A percentile compares a stretch with the other conserved stretches of the same genome.
phyloP scores from a whole-genome alignment of 768 basidiomycete genomes.

The Cystoderma amianthinum region DNA sequence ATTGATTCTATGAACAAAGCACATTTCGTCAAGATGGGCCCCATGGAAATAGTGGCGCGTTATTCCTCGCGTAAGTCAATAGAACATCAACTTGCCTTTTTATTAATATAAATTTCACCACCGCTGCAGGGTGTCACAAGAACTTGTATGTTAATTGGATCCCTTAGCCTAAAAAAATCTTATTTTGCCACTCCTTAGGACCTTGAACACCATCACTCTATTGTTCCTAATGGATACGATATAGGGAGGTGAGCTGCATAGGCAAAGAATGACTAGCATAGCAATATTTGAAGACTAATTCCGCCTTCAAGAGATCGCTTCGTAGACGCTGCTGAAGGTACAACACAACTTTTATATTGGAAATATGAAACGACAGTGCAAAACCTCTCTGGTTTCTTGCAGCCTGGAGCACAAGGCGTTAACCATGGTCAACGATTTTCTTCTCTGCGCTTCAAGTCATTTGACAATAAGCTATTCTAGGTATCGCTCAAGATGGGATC shows the following conservation, averaged over 20 bases:
- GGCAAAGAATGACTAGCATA: background rate
- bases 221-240: conserved; percentile 42
- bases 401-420: conserved; percentile 31
- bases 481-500: conserved; percentile 41
- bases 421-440: conserved; percentile 56
- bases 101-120: background rate
- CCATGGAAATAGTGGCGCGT: conserved; percentile 33
- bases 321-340: conserved; percentile 28
- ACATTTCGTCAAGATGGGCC: conserved; percentile 25
- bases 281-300: background rate
- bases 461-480: conserved; percentile 16
- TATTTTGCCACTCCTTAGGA: conserved; percentile 15
- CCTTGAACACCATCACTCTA: conserved; percentile 25
- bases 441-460: too few species aligned
- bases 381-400: conserved; percentile 34
- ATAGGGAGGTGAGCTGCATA: conserved; percentile 24
- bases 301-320: conserved; percentile 18
- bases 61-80: conserved; percentile 51
- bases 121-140: conserved; percentile 34
- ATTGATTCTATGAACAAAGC: background rate
- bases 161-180: background rate
- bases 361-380: conserved; percentile 28
- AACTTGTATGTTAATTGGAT: conserved; percentile 16
- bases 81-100: background rate
- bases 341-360: conserved; percentile 21